Base-by-base conservation (phyloP, 2,329 filamentous ascomycete species). In the Myriosclerotinia scirpicola region DNA sequence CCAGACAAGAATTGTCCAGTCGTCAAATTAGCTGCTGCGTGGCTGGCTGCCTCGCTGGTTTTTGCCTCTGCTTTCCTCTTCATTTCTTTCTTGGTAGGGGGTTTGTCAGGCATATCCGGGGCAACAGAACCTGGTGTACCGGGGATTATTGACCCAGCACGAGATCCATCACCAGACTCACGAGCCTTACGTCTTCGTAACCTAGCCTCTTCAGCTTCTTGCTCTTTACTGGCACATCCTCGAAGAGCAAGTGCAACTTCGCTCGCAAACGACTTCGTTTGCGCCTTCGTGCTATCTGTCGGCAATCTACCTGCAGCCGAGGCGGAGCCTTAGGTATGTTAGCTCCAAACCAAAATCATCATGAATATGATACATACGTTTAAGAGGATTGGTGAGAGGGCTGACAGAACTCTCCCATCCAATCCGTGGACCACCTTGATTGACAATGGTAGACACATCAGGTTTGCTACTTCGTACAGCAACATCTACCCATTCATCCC, bases 11-110 rank as follows among this genome's bases (percentile, higher is more conserved):
- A 91, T 81, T 92, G 85, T 69, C 87, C 88, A 65, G 91, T 91
- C 0, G 93, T 97, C 65, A 87, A 84, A 76, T 97, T 97, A 36
- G 94, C 92, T 69, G 89, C 90, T 30, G 88, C 87, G 71, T 94
- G 92, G 71, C 89, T 90, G 67, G 89, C 89, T 22, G 90, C 90
- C 74, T 96, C 92, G 0, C 87, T 90, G 30, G 89, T 85, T 72
- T 90, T 91, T 4, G 83, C 81, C 68, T 92, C 89, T n/a, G 87
- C 85, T 71, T 90, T 84, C 70, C 88, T 90, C 77, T 89, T 92
- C 75, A 90, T 83, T 77, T 97, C 93, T 80, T 97, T 97, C 82
- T 97, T 97, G 5, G 90, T 90, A 62, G 91, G 83, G 4, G 87
- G 83, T 77, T 93, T 94, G 71, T 87, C 85, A 1, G 86, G 83